Conservation (phyloP, 2,329 filamentous ascomycete genomes). For the Calonectria leucothoes region DNA sequence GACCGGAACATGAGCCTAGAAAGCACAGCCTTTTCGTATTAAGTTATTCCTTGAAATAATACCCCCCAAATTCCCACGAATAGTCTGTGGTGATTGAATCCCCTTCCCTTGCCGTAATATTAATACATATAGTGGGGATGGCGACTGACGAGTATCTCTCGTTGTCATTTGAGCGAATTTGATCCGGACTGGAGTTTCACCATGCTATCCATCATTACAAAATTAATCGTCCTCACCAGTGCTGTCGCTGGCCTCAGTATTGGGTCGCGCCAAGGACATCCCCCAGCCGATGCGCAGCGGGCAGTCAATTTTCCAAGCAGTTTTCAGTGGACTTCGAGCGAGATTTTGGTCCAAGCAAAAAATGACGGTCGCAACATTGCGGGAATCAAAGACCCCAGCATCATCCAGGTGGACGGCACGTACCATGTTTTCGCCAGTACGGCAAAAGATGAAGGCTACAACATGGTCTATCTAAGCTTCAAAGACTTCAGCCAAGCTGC, state of each 20-base stretch:
- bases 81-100: background rate
- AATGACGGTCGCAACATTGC: constrained; percentile 10
- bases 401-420: constrained; percentile 5
- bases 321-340: background rate
- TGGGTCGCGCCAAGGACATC: background rate
- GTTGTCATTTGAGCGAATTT: background rate
- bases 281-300: background rate
- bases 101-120: background rate
- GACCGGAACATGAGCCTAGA: background rate
- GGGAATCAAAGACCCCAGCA: background rate
- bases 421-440: constrained; percentile 18
- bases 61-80: background rate
- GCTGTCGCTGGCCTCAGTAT: background rate
- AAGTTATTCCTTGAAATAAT: background rate
- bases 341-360: background rate
- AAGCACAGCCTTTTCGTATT: background rate
- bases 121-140: background rate
- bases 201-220: background rate
- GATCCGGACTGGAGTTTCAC: too few species aligned
- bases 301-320: background rate
- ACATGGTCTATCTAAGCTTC: constrained; percentile 9
- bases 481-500: background rate
- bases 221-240: background rate
- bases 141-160: background rate
- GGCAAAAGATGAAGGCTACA: constrained; percentile 2